Base-by-base conservation (phyloP, 495 filamentous ascomycete species). In the Gamarada debralockiae region DNA sequence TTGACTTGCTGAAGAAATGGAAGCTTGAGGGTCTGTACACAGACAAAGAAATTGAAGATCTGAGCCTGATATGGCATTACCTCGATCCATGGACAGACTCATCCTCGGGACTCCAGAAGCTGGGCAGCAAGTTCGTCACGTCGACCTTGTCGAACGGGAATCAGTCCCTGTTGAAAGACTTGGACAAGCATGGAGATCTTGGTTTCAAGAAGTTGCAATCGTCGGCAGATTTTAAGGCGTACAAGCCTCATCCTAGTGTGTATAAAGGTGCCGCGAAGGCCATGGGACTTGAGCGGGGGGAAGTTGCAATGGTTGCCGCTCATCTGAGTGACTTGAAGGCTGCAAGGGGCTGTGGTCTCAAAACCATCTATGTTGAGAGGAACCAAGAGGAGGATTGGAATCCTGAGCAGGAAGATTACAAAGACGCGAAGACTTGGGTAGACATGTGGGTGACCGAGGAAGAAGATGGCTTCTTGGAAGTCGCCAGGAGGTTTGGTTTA, bases 221-320 rank as follows among this genome's bases (percentile, higher is more conserved):
- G 17, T 77, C 82, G 1, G 87, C 85, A 66, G 73, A 85, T 53
- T 92, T 90, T 60, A 70, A 73, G n/a, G 83, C 81, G 6, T 92
- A 92, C 63, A 95, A 93, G 65, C 89, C 89, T 6, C 76, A 79
- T 55, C 76, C 82, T 14, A 69, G 66, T 36, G 82, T 86, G 5
- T 92, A 91, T 64, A 67, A 72, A 0, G 88, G 87, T 0, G 87
- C 86, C 2, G 86, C 76, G 13, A 59, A 70, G 38, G 67, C 69
- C 38, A 66, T 91, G 39, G 82, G 77, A 0, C 47, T 84, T 38
- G 61, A 78, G 53, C 76, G 81, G 1, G 55, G 53, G 15, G 75
- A 92, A 56, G 86, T 88, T 47, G 86, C 78, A 0, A 76, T 92
- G 80, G 87, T 91, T n/a, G 87, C 89, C 13, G 80, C 87, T 36